Base-by-base conservation (phyloP, 805 yeast genomes). In the Scheffersomyces coipomensis region DNA sequence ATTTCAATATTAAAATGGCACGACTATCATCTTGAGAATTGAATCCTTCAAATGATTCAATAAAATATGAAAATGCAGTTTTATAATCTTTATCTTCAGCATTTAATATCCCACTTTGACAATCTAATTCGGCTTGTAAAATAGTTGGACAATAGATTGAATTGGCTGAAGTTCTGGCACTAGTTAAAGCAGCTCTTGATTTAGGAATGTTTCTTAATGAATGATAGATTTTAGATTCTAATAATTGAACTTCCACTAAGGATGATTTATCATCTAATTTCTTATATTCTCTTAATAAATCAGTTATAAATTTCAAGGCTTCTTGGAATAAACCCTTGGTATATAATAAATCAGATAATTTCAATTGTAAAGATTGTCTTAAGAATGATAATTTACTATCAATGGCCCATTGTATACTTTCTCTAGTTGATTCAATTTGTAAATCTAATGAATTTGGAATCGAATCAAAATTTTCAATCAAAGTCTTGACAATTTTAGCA, bases 151-250 rank as follows among this genome's bases (percentile, higher is more conserved):
- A 87, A 68, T 90, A 95, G 37, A 93, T 88, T 17, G 97, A 78
- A 62, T 93, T 95, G n/a, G 99, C 99, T 2, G 95, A 85, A 0
- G 99, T 93, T 63, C 98, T 79, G 2, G 99, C 97, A 34, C 95
- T 83, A 2, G 98, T 89, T 52, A 93, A 73, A 2, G 97, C 83
- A 6, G 98, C 97, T 53, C 87, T 80, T 4, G 96, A 79, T 66
- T 91, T 93, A 4, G 97, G 85, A 53, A 87, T 76, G 62, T 93
- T 93, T 60, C 97, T 79, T 53, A 93, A 73, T 19, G 95, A 89
- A 61, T 90, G 96, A 62, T 85, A 93, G 29, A 88, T 88, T 56
- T 88, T 84, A 16, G 93, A 76, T 62, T 93, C 98, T 47, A 93
- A 76, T 48, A 93, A 70, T 65, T 93, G 98, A 26, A 93, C 97